Evolutionary conservation across 257 asterid species (phyloP).

Genomic region (Salvia rosmarinus): DNA sequence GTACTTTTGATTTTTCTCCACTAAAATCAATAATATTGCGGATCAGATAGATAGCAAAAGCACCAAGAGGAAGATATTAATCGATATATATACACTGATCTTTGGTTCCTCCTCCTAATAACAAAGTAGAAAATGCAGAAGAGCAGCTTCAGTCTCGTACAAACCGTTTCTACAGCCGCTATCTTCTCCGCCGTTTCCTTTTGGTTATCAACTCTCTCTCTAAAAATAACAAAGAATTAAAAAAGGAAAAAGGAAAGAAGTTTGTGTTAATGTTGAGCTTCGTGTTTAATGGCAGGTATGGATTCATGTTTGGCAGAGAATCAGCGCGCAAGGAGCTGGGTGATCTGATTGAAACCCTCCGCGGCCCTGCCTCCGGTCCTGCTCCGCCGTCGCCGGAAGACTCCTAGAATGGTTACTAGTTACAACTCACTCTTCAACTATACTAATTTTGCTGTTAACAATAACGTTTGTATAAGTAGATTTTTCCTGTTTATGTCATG

Average conservation of each 20-base stretch:
- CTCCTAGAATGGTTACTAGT: constrained; percentile 37
- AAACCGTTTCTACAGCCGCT: constrained; percentile 77
- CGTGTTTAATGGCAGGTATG: constrained; percentile 60
- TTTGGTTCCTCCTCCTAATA: background rate
- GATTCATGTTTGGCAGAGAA: constrained; percentile 92
- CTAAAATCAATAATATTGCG: too few species aligned
- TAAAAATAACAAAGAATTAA: too few species aligned
- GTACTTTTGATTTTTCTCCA: too few species aligned
- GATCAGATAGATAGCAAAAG: too few species aligned
- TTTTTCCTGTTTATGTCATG: background rate
- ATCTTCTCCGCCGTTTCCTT: constrained; percentile 86
- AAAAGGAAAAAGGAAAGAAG: background rate
- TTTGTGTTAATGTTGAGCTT: background rate
- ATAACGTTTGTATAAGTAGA: background rate
- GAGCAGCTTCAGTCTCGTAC: constrained; percentile 66
- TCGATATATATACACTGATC: background rate
- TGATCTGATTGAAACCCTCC: constrained; percentile 71
- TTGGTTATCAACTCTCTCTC: constrained; percentile 43
- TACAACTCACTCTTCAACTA: background rate
- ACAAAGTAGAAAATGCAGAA: constrained; percentile 57
- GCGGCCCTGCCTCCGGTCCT: constrained; percentile 54
- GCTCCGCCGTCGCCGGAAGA: constrained; percentile 39
- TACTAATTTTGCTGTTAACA: background rate
- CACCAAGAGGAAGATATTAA: too few species aligned
- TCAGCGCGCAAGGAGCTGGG: constrained; percentile 82